A percentile compares a stretch with the other conserved stretches of the same genome.
Evolutionary conservation across 2,329 filamentous ascomycete species (phyloP).

Genomic region (Pseudocercospora macadamiae): DNA sequence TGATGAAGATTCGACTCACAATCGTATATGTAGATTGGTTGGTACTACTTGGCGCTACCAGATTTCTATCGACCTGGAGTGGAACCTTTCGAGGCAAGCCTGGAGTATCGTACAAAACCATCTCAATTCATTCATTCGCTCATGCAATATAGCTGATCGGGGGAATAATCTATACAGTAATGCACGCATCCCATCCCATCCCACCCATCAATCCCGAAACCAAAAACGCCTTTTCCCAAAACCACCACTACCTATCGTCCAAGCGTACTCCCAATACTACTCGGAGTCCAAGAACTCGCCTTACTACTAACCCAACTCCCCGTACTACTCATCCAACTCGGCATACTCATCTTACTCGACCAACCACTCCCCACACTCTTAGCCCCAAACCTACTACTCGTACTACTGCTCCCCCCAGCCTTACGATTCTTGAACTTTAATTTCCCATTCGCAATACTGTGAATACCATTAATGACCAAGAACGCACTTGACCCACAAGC

Average conservation of each 20-base stretch:
- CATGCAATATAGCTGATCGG: no score
- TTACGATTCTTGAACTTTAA: slow-evolving; percentile 57
- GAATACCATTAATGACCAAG: slow-evolving; percentile 79
- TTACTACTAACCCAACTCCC: slow-evolving; percentile 43
- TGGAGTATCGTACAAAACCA: no score
- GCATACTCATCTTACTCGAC: slow-evolving; percentile 42
- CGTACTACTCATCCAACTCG: slow-evolving; percentile 41
- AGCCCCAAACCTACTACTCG: slow-evolving; percentile 32
- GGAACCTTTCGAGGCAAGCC: no score
- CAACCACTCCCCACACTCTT: slow-evolving; percentile 39
- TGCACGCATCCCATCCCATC: no score
- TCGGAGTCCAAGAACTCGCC: slow-evolving; percentile 37
- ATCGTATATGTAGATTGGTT: no score
- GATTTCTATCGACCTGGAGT: no score
- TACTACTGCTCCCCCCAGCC: slow-evolving; percentile 18
- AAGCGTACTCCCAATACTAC: slow-evolving; percentile 35
- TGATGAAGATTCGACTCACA: no score
- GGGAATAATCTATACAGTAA: no score
- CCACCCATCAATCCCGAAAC: no score
- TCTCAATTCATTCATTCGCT: no score
- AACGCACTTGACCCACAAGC: slow-evolving; percentile 81
- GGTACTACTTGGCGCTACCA: no score
- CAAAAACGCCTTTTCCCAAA: not conserved
- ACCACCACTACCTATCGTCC: slow-evolving; percentile 10
- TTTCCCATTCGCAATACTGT: slow-evolving; percentile 83